Percentiles rank a stretch among this genome's conserved stretches.
Conservation (phyloP, 202 grass and related monocot genomes). For the Panicum hallii region DNA sequence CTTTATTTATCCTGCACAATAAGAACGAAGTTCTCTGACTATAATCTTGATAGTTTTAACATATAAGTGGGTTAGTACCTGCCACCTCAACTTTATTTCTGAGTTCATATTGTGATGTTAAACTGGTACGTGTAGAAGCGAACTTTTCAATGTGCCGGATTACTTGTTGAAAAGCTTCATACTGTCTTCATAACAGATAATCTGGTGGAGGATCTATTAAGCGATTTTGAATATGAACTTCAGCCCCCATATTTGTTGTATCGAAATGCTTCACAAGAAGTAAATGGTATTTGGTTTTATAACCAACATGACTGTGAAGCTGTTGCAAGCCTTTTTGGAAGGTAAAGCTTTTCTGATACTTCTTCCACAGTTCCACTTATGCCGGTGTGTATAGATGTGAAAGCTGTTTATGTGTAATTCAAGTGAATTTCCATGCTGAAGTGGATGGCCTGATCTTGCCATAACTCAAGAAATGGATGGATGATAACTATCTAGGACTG, state of each 20-base stretch:
- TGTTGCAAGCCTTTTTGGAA: conserved; percentile 83
- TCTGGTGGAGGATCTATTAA: conserved; percentile 93
- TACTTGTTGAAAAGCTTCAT: conserved; percentile 33
- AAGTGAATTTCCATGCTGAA: background rate
- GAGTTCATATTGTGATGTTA: background rate
- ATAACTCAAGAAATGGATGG: background rate
- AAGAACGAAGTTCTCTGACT: background rate
- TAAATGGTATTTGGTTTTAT: conserved; percentile 99
- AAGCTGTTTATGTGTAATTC: background rate
- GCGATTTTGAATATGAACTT: conserved; percentile 95
- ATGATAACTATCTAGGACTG: background rate
- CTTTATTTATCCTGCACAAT: background rate
- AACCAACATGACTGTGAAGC: conserved; percentile 84
- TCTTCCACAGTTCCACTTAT: background rate
- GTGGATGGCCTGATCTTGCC: background rate
- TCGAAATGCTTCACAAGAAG: conserved; percentile 89
- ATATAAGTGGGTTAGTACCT: background rate
- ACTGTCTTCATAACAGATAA: conserved; percentile 68
- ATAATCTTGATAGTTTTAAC: conserved; percentile 1
- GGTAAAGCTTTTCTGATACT: conserved; percentile 49
- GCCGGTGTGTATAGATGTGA: background rate
- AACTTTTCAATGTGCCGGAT: background rate
- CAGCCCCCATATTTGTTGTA: conserved; percentile 94
- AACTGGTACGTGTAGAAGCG: background rate
- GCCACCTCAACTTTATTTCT: background rate